Evolutionary conservation across 768 basidiomycete genomes (phyloP), one percentile per base, ranked within the genome.

Genomic region (Amanita pseudoporphyria): DNA sequence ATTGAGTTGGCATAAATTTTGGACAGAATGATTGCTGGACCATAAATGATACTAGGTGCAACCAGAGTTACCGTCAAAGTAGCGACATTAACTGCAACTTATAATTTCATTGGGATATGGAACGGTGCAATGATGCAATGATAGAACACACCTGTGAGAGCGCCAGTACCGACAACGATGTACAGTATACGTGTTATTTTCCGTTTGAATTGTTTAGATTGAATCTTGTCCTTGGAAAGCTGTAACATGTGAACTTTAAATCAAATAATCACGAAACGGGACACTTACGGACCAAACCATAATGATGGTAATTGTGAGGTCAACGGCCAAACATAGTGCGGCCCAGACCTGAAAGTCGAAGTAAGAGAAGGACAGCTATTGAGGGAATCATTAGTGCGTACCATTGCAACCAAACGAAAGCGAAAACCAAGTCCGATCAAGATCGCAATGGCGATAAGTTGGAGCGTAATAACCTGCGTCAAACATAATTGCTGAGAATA

Each of bases 1-100:
- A 65, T 61, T 1, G 66, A 64, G 26, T 67, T 63, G 9, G 64
- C 59, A 39, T 68, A 69, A 1, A 69, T 56, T 38, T 68, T 66
- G 16, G 64, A 62, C 46, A 67, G 57, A 43, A 63, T 57, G 40
- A 66, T 63, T 24, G 62, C 60, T 3, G 65, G 62, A 3, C 63
- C 56, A 51, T 65, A 55, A 49, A 54, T 54, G 22, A 58, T 57
- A 26, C 57, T 47, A 16, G 58, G 59, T 42, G 60, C 59, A 6
- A 57, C 54, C n/a, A 62, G 54, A 47, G 62, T 63, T 7, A 66
- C 56, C 24, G 61, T 49, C 14, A 64, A 54, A 39, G 60, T 62
- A n/a, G 57, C 36, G 18, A 65, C 53, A 19, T 66, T 66, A 3
- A 64, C 60, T 2, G 63, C 57, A 5, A 65, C 68, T 66, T n/a